A percentile compares a stretch with the other conserved stretches of the same genome.
Conservation (phyloP, 176 grass and related monocot species). For the Paspalum notatum region DNA sequence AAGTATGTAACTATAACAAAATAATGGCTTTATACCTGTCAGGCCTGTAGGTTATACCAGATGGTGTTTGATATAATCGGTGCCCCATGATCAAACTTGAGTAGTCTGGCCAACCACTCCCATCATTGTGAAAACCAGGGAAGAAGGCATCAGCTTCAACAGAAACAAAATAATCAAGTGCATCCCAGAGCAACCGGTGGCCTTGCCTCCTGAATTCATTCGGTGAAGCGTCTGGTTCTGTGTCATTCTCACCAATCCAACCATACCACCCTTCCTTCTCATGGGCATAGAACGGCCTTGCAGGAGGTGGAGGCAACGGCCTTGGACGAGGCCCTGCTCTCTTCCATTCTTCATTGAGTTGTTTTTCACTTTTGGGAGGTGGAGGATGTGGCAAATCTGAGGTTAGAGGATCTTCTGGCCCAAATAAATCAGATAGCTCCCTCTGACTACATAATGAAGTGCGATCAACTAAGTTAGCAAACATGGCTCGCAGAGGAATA, state of each 20-base stretch:
- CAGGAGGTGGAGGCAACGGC: conserved; percentile 88
- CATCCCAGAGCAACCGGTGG: conserved; percentile 91
- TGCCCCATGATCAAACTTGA: conserved; percentile 97
- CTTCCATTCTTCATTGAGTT: conserved; percentile 93
- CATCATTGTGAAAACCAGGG: conserved; percentile 90
- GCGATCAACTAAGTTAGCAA: conserved; percentile 83
- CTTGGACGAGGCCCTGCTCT: conserved; percentile 81
- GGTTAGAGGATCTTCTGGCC: conserved; percentile 74
- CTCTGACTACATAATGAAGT: conserved; percentile 73
- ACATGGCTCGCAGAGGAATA: conserved; percentile 90
- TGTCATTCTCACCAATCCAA: conserved; percentile 86
- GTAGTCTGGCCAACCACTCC: conserved; percentile 77
- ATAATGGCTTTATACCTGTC: conserved; percentile 69
- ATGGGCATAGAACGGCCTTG: conserved; percentile 89
- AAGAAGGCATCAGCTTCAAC: conserved; percentile 97
- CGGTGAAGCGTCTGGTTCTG: conserved; percentile 66
- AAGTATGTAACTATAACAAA: conserved; percentile 14
- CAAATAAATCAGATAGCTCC: conserved; percentile 74
- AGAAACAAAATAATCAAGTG: conserved; percentile 94
- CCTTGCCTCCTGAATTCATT: conserved; percentile 73
- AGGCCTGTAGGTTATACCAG: conserved; percentile 84
- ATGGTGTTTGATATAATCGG: conserved; percentile 72
- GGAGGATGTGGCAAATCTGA: conserved; percentile 61
- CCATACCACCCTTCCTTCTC: conserved; percentile 99
- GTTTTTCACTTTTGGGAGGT: conserved; percentile 66